Evolutionary conservation across 176 grass and related monocot genomes (phyloP), one percentile per base, ranked within the genome.

Genomic region (Pontederia paniculata): DNA sequence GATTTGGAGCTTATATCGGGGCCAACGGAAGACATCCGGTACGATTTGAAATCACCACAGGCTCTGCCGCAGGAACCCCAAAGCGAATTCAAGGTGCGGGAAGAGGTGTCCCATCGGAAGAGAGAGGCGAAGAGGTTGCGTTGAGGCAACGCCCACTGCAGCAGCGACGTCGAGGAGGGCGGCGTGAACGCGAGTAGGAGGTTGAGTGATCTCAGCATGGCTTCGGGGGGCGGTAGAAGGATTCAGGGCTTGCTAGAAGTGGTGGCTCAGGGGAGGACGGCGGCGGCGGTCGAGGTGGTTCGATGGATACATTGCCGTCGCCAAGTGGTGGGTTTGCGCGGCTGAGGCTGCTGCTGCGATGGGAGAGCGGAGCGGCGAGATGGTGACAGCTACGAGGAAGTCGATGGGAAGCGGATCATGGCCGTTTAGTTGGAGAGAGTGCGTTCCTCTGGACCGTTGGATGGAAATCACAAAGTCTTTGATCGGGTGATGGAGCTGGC

Each of bases 1-100:
- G 54, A 48, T 22, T 71, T 58, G 55, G 66, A 12, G 47, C 21
- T 66, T 19, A 9, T 44, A 23, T 81, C 72, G 15, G 72, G 74
- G 44, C 65, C 78, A 21, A 55, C 37, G 37, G 66, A 74, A 65
- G 78, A 70, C 72, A 81, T 81, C 45, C 65, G 51, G 53, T 66
- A 75, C 28, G 65, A 42, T 44, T 72, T 18, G 45, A 75, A 53
- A 25, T 52, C 45, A 37, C 22, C 21, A 11, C 28, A 42, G 12
- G 53, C 45, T 22, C 44, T 4, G 44, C 5, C 18, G 13, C 60
- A 48, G 47, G 44, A 11, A 10, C 13, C 12, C 5, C 9, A 47
- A 48, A 63, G 44, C 43, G 44, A 22, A 22, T 20, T 63, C 17
- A 22, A 18, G 47, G 44, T 9, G 15, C 18, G 9, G 3, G 42